phyloP scores from a whole-genome alignment of 768 basidiomycete genomes.

The Suillus subalutaceus region DNA sequence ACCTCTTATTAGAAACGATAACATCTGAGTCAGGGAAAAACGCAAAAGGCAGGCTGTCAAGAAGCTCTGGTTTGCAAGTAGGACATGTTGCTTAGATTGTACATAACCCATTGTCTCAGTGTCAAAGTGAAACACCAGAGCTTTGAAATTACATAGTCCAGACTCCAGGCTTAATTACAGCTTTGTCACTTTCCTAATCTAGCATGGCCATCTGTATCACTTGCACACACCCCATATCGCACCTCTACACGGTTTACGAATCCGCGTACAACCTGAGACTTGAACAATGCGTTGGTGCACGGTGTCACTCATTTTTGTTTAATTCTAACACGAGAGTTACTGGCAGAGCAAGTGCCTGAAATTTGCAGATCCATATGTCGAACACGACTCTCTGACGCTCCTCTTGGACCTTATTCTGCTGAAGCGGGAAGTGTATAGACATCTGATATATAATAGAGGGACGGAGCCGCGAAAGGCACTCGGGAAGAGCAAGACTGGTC shows the following conservation, averaged over 20 bases:
- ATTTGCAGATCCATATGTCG: conserved; percentile 88
- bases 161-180: neutral
- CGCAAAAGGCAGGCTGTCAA: neutral
- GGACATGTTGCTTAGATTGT: neutral
- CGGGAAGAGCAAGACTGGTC: conserved; percentile 16
- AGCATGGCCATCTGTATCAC: conserved; percentile 81
- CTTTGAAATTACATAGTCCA: neutral
- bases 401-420: conserved; percentile 81
- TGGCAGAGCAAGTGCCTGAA: conserved; percentile 56
- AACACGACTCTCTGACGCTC: conserved; percentile 75
- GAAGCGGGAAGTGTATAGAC: conserved; percentile 80
- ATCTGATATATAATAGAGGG: conserved; percentile 81
- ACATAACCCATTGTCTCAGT: neutral
- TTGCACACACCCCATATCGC: conserved; percentile 65
- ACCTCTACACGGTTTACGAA: conserved; percentile 83
- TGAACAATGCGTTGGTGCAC: conserved; percentile 75
- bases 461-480: conserved; percentile 57
- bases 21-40: conserved; percentile 6
- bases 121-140: neutral
- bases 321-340: conserved; percentile 12
- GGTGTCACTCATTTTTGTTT: conserved; percentile 7
- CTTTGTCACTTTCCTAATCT: conserved; percentile 4
- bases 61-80: neutral
- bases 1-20: conserved; percentile 2
- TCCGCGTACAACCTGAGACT: conserved; percentile 77